Evolutionary conservation across 139 green algal genomes (phyloP), one percentile per base, ranked within the genome.

Genomic region (Ostreobium quekettii): DNA sequence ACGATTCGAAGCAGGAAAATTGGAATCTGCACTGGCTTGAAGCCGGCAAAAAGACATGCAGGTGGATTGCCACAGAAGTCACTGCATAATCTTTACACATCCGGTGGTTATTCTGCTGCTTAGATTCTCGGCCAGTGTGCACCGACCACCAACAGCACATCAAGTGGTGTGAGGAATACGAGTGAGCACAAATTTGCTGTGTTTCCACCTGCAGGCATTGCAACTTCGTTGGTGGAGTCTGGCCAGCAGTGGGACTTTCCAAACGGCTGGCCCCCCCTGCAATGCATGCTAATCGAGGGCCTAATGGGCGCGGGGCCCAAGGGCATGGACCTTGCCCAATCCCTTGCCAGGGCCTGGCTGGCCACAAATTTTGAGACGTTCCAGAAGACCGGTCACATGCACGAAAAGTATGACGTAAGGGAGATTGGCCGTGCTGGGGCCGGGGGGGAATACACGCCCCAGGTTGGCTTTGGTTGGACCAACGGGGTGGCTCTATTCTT

Each of bases 161-260:
- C n/a, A n/a, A n/a, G n/a, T n/a, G n/a, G n/a, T n/a, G n/a, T n/a
- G n/a, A n/a, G n/a, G n/a, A n/a, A n/a, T n/a, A n/a, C n/a, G n/a
- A n/a, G n/a, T n/a, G 31, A 70, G n/a, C n/a, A n/a, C 29, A 6
- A 36, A 72, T 72, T 24, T 66, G 11, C 7, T 67, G 1, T 90
- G 36, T 46, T 74, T 26, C 24, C 60, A 0, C 60, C 68, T 0
- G 77, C 67, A 58, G 90, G 91, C 24, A 61, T 97, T 6, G 66
- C 84, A 11, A 89, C 86, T 0, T 91, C 88, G 0, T 30, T 82
- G 1, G 47, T 63, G 7, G 42, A 65, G 1, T 88, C 86, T 0
- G 85, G 85, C 2, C 79, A 98, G 74, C 93, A 98, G 76, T 98
- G 93, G 93, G 93, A 98, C 73, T 90, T 73, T 4, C 91, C 90